phyloP scores from a whole-genome alignment of 805 yeast genomes.

The Scheffersomyces spartinae region DNA sequence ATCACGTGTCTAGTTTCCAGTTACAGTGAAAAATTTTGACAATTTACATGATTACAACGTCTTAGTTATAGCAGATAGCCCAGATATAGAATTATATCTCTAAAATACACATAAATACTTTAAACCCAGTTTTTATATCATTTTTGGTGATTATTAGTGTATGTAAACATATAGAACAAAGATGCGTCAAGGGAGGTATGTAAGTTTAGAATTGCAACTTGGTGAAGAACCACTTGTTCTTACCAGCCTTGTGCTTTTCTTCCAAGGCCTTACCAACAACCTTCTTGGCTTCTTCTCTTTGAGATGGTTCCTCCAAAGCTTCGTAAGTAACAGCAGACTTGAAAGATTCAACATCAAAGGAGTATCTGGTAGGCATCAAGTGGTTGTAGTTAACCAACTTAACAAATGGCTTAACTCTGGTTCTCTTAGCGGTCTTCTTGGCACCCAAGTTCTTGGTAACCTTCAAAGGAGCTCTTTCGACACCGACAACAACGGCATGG shows the following conservation, averaged over 20 bases:
- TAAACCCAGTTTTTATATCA: no score
- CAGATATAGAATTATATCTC: no score
- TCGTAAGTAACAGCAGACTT: slow-evolving; percentile 86
- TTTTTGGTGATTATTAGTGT: no score
- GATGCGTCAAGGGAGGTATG: no score
- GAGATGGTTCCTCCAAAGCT: slow-evolving; percentile 94
- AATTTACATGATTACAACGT: no score
- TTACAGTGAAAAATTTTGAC: no score
- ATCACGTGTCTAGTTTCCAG: no score
- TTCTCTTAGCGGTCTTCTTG: slow-evolving; percentile 94
- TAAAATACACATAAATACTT: no score
- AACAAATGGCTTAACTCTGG: slow-evolving; percentile 98
- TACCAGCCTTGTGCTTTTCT: slow-evolving; percentile 98
- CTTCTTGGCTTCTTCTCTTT: slow-evolving; percentile 98
- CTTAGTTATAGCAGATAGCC: no score
- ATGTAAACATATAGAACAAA: no score
- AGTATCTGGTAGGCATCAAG: slow-evolving; percentile 99
- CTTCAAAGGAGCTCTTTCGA: slow-evolving; percentile 96
- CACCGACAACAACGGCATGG: slow-evolving; percentile 98
- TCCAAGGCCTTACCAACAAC: slow-evolving; percentile 98
- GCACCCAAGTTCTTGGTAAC: slow-evolving; percentile 91
- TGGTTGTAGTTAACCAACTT: slow-evolving; percentile 99
- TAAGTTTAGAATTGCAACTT: slow-evolving; percentile 91
- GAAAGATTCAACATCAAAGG: slow-evolving; percentile 92
- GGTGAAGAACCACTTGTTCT: slow-evolving; percentile 99